A percentile compares a stretch with the other conserved stretches of the same genome.
These are phyloP conservation scores for Crataegus laevigata DNA, from an alignment of 306 rosid species.

Conservation along the genomic window DNA sequence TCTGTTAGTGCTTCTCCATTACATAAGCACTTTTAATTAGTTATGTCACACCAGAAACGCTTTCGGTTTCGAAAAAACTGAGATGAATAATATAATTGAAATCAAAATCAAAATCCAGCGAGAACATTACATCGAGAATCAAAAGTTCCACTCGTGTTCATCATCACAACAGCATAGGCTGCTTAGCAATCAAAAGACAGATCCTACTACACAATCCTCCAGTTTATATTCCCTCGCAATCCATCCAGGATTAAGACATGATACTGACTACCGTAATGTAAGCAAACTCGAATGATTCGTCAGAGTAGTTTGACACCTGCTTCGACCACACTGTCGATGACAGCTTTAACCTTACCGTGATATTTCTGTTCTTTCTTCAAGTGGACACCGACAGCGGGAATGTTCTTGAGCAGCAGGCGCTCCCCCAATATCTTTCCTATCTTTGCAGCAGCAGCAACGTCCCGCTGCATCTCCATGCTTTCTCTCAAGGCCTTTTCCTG, in stretches of 20 bases:
- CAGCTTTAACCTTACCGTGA: constrained; percentile 89
- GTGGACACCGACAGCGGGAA: constrained; percentile 71
- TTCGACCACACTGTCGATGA: constrained; percentile 65
- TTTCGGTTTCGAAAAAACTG: background rate
- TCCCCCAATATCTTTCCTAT: constrained; percentile 79
- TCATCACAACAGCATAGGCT: background rate
- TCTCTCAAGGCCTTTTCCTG: constrained; percentile 65
- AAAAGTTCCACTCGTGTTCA: background rate
- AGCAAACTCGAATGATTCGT: background rate
- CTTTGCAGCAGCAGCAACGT: constrained; percentile 88
- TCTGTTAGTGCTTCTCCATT: too few species aligned
- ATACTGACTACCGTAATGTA: background rate
- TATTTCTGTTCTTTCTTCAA: constrained; percentile 87
- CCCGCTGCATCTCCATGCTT: constrained; percentile 53
- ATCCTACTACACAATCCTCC: background rate
- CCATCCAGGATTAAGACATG: background rate
- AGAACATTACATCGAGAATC: background rate
- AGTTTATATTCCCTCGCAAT: background rate
- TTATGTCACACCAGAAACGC: background rate
- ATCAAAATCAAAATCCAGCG: background rate
- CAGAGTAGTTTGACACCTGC: constrained; percentile 68
- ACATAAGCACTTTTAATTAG: background rate
- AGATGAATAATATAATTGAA: background rate
- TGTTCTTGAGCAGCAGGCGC: constrained; percentile 59
- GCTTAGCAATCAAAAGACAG: background rate